phyloP scores from a whole-genome alignment of 768 basidiomycete species.

The Tulasnella sp. region DNA sequence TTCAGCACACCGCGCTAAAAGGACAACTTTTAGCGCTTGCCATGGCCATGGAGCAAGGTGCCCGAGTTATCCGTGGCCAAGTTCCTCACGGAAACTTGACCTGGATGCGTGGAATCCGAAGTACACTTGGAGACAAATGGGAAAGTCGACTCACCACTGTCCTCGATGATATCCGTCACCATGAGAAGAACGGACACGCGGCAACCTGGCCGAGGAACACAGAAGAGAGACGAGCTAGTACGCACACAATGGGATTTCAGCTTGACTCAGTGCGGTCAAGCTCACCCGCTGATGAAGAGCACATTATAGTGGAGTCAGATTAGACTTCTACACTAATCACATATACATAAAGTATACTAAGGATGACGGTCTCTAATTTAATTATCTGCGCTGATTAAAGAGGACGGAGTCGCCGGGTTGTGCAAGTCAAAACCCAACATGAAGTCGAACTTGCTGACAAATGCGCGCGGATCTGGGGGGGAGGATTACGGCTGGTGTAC shows the following conservation, averaged over 20 bases:
- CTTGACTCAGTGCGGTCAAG: neutral
- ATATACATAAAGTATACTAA: too few species aligned
- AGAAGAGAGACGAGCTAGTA: neutral
- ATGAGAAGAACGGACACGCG: neutral
- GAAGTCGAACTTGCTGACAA: too few species aligned
- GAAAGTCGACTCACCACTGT: neutral
- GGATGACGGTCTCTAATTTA: too few species aligned
- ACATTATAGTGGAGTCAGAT: neutral
- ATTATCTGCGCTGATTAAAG: too few species aligned
- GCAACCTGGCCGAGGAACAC: neutral
- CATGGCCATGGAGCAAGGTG: neutral
- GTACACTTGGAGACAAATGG: neutral
- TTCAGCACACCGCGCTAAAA: neutral
- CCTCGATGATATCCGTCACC: neutral
- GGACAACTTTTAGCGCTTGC: neutral
- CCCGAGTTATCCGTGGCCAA: neutral
- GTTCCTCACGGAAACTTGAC: neutral
- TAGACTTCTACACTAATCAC: neutral
- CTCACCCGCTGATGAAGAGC: neutral
- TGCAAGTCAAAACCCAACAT: too few species aligned
- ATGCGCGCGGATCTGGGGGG: too few species aligned
- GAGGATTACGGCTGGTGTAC: too few species aligned
- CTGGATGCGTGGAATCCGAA: neutral
- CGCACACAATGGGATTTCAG: neutral
- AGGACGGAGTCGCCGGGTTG: too few species aligned